These are phyloP conservation scores for Pseudofabraea citricarpa DNA, from an alignment of 2,329 filamentous ascomycete species.

Conservation along the genomic window DNA sequence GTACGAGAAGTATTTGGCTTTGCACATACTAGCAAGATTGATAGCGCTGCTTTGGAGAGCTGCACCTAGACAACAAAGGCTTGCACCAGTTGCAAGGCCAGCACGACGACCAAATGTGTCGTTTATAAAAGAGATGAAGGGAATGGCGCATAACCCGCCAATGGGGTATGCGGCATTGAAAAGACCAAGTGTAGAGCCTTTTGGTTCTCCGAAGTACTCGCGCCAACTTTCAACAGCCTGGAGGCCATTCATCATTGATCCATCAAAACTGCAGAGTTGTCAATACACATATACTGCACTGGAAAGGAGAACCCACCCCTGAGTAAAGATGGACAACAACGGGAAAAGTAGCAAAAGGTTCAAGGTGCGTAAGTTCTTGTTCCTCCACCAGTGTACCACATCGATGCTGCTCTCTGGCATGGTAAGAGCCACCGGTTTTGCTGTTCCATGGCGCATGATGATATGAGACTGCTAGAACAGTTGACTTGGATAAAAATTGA, in stretches of 20 bases:
- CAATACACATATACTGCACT: too few species aligned
- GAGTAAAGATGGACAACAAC: too few species aligned
- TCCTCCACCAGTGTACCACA: too few species aligned
- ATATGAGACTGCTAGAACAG: too few species aligned
- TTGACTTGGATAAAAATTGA: too few species aligned
- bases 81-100: slow-evolving; percentile 7
- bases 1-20: background rate
- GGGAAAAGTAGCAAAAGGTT: too few species aligned
- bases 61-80: slow-evolving; percentile 35
- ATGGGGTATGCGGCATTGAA: slow-evolving; percentile 39
- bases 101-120: slow-evolving; percentile 32
- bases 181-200: slow-evolving; percentile 33
- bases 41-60: slow-evolving; percentile 21
- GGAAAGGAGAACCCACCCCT: too few species aligned
- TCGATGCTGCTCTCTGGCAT: too few species aligned
- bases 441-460: too few species aligned
- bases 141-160: slow-evolving; percentile 37
- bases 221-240: slow-evolving; percentile 17
- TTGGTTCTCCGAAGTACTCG: slow-evolving; percentile 35
- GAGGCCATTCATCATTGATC: slow-evolving; percentile 19
- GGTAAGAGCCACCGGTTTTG: too few species aligned
- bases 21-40: background rate
- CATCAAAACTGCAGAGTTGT: too few species aligned
- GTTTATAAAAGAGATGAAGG: slow-evolving; percentile 33
- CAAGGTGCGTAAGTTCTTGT: too few species aligned